Percentiles rank a stretch among this genome's conserved stretches.
Evolutionary conservation across 2,329 filamentous ascomycete species (phyloP).

Genomic region (Pseudogymnoascus sp.): DNA sequence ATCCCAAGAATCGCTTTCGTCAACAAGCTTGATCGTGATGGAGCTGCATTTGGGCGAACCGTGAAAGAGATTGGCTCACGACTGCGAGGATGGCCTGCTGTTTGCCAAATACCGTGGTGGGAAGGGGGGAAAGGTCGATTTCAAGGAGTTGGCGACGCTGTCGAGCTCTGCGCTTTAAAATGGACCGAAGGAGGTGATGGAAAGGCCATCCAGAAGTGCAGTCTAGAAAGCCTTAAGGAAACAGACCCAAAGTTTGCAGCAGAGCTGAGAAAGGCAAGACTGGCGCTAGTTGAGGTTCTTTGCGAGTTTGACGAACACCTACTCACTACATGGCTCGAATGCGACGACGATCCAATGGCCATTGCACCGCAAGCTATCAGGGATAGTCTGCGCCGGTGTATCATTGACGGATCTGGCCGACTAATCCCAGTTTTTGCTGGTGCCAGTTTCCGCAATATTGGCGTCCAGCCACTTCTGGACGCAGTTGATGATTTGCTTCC

Average conservation of each 20-base stretch:
- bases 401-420: slow-evolving; percentile 58
- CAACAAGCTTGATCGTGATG: slow-evolving; percentile 79
- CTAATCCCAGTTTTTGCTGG: slow-evolving; percentile 84
- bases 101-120: slow-evolving; percentile 96
- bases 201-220: slow-evolving; percentile 48
- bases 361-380: slow-evolving; percentile 61
- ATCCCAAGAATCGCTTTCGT: slow-evolving; percentile 78
- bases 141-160: slow-evolving; percentile 74
- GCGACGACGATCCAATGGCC: slow-evolving; percentile 61
- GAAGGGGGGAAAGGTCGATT: slow-evolving; percentile 63
- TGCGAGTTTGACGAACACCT: slow-evolving; percentile 84
- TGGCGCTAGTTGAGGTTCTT: slow-evolving; percentile 70
- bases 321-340: slow-evolving; percentile 74
- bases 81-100: slow-evolving; percentile 74
- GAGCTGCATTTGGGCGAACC: slow-evolving; percentile 72
- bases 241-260: slow-evolving; percentile 42
- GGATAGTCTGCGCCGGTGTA: slow-evolving; percentile 62
- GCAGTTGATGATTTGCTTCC: slow-evolving; percentile 82
- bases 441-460: slow-evolving; percentile 88
- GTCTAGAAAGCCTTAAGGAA: slow-evolving; percentile 42
- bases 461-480: slow-evolving; percentile 84
- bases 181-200: slow-evolving; percentile 64
- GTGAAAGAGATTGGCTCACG: slow-evolving; percentile 77
- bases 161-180: slow-evolving; percentile 64
- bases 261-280: slow-evolving; percentile 68